Evolutionary conservation across 805 yeast species (phyloP), one percentile per base, ranked within the genome.

Genomic region (Ogataea polymorpha): DNA sequence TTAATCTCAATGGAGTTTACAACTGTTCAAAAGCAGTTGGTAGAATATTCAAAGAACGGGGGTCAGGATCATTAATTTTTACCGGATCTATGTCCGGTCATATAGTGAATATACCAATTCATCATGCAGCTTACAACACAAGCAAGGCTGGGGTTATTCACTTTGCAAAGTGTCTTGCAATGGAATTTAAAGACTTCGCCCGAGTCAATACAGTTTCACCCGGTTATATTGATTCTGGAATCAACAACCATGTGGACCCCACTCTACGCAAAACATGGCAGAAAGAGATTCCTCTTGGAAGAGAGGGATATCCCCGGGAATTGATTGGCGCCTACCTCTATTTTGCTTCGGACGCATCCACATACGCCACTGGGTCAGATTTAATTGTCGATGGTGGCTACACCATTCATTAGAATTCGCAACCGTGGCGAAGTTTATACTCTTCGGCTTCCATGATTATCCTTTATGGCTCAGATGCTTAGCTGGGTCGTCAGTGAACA

Each of bases 41-140:
- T 23, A 61, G 58, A 41, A 57, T 74, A 23, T 74, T 74, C 64
- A 65, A 67, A 51, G 56, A 63, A 41, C 66, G 72, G 49, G 73
- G 75, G 23, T 58, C 55, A 32, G 80, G 80, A 20, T 71, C 77
- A 6, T 58, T 75, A 46, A 66, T 75, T 42, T 68, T 73, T 60
- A 75, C 80, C 12, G 79, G 77, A 4, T 73, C 79, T 15, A 74
- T 74, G 78, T 71, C 77, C 10, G 79, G 72, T 7, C 77, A 71
- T 59, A 74, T 75, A 48, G 75, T 71, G 46, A 75, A 75, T 48
- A 73, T 70, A 35, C 80, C 80, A 35, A 67, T 72, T 49, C 62
- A 66, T 49, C 79, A 74, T 51, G 70, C 77, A 33, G 70, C 70
- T 30, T 72, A 72, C 55, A 72, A 72, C 47, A 68, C 71, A 27